phyloP scores from a whole-genome alignment of 78 protist species.

The Dictyostelium capitatum region DNA sequence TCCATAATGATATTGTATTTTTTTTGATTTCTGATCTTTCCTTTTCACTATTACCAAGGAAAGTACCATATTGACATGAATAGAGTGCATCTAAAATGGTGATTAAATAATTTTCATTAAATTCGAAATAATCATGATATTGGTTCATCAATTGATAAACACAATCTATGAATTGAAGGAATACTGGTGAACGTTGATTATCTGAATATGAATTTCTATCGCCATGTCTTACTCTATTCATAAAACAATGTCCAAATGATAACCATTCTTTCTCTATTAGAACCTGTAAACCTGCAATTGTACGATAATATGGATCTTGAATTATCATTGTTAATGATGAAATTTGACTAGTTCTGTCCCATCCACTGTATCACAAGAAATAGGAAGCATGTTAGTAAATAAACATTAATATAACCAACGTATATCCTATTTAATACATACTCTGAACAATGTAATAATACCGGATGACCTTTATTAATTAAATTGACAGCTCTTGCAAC shows the following conservation, averaged over 20 bases:
- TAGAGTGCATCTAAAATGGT: conserved; percentile 52
- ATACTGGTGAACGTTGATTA: conserved; percentile 92
- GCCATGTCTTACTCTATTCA: conserved; percentile 74
- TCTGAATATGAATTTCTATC: conserved; percentile 53
- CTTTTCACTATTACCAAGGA: conserved; percentile 85
- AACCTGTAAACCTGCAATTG: conserved; percentile 91
- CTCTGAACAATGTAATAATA: conserved; percentile 96
- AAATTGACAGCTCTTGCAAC: conserved; percentile 31
- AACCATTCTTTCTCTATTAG: conserved; percentile 97
- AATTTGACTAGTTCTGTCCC: conserved; percentile 92
- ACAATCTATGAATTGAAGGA: conserved; percentile 96
- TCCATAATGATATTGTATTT: conserved; percentile 75
- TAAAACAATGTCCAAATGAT: conserved; percentile 93
- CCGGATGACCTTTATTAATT: conserved; percentile 46
- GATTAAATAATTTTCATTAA: conserved; percentile 86
- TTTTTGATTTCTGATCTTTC: conserved; percentile 57
- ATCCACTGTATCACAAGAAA: conserved; percentile 80
- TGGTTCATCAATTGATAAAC: conserved; percentile 88
- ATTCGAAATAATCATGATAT: conserved; percentile 93
- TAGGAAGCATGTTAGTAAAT: too few species aligned
- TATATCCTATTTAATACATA: too few species aligned
- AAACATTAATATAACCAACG: too few species aligned
- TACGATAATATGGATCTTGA: conserved; percentile 95
- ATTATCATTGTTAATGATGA: conserved; percentile 83
- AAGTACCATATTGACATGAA: conserved; percentile 91